Evolutionary conservation across 192 early-diverging fungal species (phyloP).

Genomic region (Chytriomyces sp.): DNA sequence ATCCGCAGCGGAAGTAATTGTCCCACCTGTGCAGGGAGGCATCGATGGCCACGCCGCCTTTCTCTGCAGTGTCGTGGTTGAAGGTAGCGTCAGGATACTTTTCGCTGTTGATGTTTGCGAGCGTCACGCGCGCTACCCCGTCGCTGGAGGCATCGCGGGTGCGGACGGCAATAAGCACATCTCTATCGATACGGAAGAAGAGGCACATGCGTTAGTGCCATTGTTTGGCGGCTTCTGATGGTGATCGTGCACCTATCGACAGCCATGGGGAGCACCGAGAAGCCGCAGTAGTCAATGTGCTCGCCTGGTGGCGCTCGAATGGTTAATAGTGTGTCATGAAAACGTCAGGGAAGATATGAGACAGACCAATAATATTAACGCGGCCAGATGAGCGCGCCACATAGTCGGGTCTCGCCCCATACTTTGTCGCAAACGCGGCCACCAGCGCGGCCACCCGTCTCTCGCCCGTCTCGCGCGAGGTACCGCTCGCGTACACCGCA

Average conservation of each 20-base stretch:
- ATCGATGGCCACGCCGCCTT: conserved; percentile 71
- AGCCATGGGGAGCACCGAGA: conserved; percentile 94
- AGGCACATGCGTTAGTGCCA: no score
- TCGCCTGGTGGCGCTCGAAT: no score
- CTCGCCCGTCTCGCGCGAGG: not conserved
- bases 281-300: conserved; percentile 95
- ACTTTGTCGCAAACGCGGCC: not conserved
- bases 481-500: not conserved
- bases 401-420: conserved; percentile 63
- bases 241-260: conserved; percentile 84
- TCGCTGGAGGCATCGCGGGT: not conserved
- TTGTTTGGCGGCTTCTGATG: no score
- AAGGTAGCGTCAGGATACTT: conserved; percentile 60
- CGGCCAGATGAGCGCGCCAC: conserved; percentile 87
- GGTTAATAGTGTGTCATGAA: not conserved
- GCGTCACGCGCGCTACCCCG: conserved; percentile 38
- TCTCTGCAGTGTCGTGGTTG: conserved; percentile 40
- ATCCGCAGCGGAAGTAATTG: conserved; percentile 93
- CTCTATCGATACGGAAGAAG: not conserved
- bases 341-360: not conserved
- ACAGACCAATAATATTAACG: conserved; percentile 85
- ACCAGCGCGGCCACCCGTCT: not conserved
- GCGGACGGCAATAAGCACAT: conserved; percentile 31
- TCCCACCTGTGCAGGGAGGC: conserved; percentile 73
- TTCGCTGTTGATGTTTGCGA: conserved; percentile 55